Evolutionary conservation across 257 asterid genomes (phyloP).

Genomic region (Solanum sitiens): DNA sequence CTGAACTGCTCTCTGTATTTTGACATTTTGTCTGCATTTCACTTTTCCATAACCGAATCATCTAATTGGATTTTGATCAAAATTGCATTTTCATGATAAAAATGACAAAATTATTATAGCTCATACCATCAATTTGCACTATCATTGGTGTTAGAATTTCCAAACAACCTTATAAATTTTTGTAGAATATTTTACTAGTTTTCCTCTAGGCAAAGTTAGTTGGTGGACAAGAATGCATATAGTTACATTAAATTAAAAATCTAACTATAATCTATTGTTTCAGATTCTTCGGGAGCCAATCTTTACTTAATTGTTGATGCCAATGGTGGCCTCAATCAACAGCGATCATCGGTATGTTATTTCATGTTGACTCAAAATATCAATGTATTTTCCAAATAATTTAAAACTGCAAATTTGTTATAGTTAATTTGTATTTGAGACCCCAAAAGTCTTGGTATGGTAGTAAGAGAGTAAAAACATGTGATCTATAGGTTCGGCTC

Average conservation of each 20-base stretch:
- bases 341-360: conserved; percentile 69
- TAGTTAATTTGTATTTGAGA: background rate
- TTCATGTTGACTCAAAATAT: background rate
- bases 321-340: conserved; percentile 92
- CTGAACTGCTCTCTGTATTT: background rate
- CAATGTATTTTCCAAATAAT: background rate
- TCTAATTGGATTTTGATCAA: background rate
- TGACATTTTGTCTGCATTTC: background rate
- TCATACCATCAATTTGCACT: background rate
- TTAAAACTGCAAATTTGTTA: background rate
- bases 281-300: conserved; percentile 27
- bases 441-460: background rate
- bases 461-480: background rate
- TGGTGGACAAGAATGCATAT: background rate
- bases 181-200: background rate
- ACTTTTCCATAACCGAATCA: background rate
- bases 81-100: background rate
- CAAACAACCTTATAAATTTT: background rate
- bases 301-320: conserved; percentile 64
- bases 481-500: too few relatives aligned
- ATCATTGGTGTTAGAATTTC: background rate
- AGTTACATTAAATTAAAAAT: background rate
- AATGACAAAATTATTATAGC: background rate
- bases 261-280: background rate
- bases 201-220: background rate